Conservation (phyloP, 345 rosid species). For the Corchorus olitorius region DNA sequence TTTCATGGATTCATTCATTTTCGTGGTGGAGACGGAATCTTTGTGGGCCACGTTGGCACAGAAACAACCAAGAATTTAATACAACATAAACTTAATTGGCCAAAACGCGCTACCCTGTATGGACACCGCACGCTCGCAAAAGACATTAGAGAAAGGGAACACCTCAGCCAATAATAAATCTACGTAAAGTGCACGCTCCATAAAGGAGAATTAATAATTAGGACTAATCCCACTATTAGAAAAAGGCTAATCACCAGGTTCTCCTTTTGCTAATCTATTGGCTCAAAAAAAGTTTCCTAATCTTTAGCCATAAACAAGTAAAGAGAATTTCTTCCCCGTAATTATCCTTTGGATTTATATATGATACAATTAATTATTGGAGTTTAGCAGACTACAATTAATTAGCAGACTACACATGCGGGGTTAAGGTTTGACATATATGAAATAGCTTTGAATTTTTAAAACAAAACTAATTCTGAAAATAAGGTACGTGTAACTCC, state of each 20-base stretch:
- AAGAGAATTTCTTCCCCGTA: too few species aligned
- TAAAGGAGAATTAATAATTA: background rate
- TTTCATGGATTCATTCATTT: background rate
- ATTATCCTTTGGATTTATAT: too few species aligned
- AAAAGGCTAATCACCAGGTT: background rate
- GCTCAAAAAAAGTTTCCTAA: too few species aligned
- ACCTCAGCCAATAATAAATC: background rate
- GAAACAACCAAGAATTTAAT: background rate
- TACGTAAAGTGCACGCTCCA: background rate
- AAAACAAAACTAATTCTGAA: too few species aligned
- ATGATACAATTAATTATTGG: too few species aligned
- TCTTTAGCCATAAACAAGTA: too few species aligned
- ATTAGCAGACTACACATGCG: too few species aligned
- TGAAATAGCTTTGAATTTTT: too few species aligned
- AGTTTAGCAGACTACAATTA: too few species aligned
- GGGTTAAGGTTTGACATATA: too few species aligned
- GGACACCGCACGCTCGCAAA: background rate
- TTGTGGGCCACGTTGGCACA: background rate
- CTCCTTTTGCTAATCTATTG: too few species aligned
- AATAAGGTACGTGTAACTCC: too few species aligned
- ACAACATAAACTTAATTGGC: background rate
- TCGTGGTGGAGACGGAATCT: constrained; percentile 19
- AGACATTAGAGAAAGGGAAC: background rate
- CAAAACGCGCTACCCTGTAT: background rate
- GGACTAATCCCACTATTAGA: background rate